Base-by-base conservation (phyloP, 495 filamentous ascomycete genomes). In the Thozetella sp. region DNA sequence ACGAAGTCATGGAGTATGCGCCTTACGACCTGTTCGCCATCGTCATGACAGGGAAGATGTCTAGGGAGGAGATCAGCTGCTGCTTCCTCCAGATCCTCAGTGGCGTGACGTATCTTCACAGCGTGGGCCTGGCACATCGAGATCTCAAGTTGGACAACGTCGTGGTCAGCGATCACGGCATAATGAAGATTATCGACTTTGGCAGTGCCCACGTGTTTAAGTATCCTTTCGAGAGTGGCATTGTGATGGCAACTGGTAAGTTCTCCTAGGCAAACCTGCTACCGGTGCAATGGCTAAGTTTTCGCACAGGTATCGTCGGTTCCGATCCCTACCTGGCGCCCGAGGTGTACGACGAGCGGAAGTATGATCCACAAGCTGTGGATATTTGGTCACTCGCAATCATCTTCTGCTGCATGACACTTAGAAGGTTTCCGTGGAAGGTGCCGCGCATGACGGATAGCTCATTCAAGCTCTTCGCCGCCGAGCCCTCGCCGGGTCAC, bases 151-250 rank as follows among this genome's bases (percentile, higher is more conserved):
- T 99, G 66, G 95, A 99, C 75, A 99, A 99, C 64, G 95, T 99
- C 17, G 95, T 99, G 51, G 93, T 99, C 52, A 98, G 93, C 64
- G 90, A 97, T 65, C 85, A 88, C 63, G 95, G 95, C n/a, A 97
- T 99, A 61, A 96, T 99, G 90, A 99, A 99, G 76, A 90, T 99
- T 53, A 99, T 99, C 62, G 95, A 99, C 72, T 99, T 99, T 77
- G 95, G 95, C 55, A 98, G 95, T 76, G 93, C 95, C 2, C 93
- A 93, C 58, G 93, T 99, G 51, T 99, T 94, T 78, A 85, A 89
- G 60, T 99, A 99, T 80, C 95, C 95, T 1, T 99, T 99, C 70
- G 95, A 99, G 76, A 92, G 88, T 55, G 91, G 93, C 63, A 88
- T 94, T 53, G 93, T 97, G 22, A 80, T 86, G 37, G 93, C 95